These are phyloP conservation scores for Claviceps fusiformis DNA, from an alignment of 2,329 filamentous ascomycete genomes.

Conservation along the genomic window DNA sequence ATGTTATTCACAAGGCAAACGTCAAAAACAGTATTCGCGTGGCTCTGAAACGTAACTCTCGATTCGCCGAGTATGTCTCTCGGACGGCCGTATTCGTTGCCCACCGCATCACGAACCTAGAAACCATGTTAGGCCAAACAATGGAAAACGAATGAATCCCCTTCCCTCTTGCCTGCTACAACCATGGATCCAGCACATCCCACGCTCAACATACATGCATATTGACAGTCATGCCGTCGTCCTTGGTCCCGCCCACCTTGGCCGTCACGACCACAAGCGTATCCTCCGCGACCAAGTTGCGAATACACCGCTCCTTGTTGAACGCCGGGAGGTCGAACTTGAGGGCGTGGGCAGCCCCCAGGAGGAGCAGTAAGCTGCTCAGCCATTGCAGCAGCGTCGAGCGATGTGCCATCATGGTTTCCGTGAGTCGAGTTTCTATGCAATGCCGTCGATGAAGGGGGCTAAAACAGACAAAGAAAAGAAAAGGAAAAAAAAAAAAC, in stretches of 20 bases:
- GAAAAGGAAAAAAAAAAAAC: neutral
- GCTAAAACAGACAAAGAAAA: neutral
- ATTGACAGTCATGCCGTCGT: constrained; percentile 86
- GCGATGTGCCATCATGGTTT: constrained; percentile 33
- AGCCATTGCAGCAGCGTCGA: constrained; percentile 45
- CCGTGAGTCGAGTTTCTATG: too few relatives aligned
- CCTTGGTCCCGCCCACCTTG: constrained; percentile 69
- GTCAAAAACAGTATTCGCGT: constrained; percentile 84
- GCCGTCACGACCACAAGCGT: constrained; percentile 93
- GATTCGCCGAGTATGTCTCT: constrained; percentile 87
- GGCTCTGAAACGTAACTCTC: constrained; percentile 85
- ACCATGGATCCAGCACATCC: neutral
- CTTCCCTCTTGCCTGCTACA: too few relatives aligned
- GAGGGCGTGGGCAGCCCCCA: constrained; percentile 50
- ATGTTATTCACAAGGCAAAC: constrained; percentile 89
- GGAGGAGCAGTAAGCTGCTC: constrained; percentile 43
- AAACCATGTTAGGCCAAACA: neutral
- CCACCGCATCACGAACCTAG: constrained; percentile 87
- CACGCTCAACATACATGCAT: constrained; percentile 59
- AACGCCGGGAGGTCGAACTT: constrained; percentile 85
- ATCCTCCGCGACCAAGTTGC: constrained; percentile 87
- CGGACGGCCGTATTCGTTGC: constrained; percentile 88
- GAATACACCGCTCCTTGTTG: constrained; percentile 71
- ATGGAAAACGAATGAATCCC: neutral
- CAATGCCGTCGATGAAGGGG: too few relatives aligned